phyloP scores from a whole-genome alignment of 148 eudicot genomes.

The Rhododendron henanense region DNA sequence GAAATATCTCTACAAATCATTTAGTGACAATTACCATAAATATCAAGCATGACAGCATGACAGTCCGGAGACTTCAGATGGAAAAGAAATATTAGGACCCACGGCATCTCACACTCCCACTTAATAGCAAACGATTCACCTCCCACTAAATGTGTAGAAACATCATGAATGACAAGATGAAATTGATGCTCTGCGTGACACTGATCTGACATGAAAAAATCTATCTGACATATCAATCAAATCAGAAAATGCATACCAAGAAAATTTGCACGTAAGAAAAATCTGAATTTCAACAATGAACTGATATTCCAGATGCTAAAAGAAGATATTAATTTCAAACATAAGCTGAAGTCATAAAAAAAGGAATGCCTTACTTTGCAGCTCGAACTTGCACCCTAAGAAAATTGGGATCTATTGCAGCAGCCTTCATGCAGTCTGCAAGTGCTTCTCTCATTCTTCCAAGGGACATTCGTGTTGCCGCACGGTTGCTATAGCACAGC shows the following conservation, averaged over 20 bases:
- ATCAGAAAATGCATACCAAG: neutral
- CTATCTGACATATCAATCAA: neutral
- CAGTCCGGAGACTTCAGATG: neutral
- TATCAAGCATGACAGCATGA: neutral
- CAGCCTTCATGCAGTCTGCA: slow-evolving; percentile 70
- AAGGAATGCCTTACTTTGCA: slow-evolving; percentile 59
- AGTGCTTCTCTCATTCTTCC: slow-evolving; percentile 88
- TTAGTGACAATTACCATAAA: neutral
- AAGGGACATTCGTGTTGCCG: slow-evolving; percentile 81
- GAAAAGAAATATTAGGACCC: neutral
- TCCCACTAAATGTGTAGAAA: neutral
- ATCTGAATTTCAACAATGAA: neutral
- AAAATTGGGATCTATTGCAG: slow-evolving; percentile 73
- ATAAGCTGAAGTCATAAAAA: slow-evolving; percentile 1
- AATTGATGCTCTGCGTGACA: neutral
- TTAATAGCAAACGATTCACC: neutral
- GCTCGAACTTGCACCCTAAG: slow-evolving; percentile 85
- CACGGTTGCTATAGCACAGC: slow-evolving; percentile 95
- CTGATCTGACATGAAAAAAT: neutral
- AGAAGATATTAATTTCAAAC: neutral
- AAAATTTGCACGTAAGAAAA: neutral
- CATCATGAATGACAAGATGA: too few relatives aligned
- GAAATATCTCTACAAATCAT: neutral
- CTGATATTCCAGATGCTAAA: neutral
- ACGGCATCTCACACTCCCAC: neutral